Evolutionary conservation across 2,329 filamentous ascomycete species (phyloP), one percentile per base, ranked within the genome.

Genomic region (Dactylellina haptotyla): DNA sequence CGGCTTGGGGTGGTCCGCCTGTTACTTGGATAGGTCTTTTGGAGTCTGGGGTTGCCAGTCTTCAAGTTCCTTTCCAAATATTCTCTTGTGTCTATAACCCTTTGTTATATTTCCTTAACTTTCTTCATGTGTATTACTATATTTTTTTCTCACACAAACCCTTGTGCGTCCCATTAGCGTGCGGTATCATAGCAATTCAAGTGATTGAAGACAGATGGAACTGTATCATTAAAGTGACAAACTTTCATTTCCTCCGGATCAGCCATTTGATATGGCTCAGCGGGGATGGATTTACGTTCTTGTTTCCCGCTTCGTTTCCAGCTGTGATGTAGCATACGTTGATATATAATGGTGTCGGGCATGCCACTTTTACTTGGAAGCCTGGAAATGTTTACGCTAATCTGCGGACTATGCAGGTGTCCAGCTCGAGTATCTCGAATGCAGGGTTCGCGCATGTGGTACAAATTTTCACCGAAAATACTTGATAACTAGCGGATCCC

Each of bases 201-300:
- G 66, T 71, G 58, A 63, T 71, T 57, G 41, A 63, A 63, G 66
- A 61, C 37, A 63, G 25, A 71, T 62, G 56, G 54, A 71, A 64
- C 41, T 62, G 64, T 69, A 69, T 69, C 46, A 61, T 61, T n/a
- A n/a, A 66, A 56, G 43, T 51, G 62, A 51, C 51, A 67, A 43
- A 23, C 10, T 23, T 20, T 41, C 8, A 30, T 50, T 25, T 8
- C 53, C 14, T 30, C 23, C 2, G 32, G 3, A 18, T 6, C 12
- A n/a, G 25, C 23, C 20, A 23, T 57, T 57, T 57, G 53, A 57
- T 30, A 57, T 26, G 53, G 53, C 18, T 12, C 14, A 12, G 30
- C 4, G n/a, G 26, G 34, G 26, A 32, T 30, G 20, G 14, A 30
- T 53, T 32, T 34, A 34, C 14, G 32, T 53, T 23, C 18, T 25